Percentiles rank a stretch among this genome's conserved stretches.
phyloP scores from a whole-genome alignment of 2,329 filamentous ascomycete species.

The Penicillium sp. region DNA sequence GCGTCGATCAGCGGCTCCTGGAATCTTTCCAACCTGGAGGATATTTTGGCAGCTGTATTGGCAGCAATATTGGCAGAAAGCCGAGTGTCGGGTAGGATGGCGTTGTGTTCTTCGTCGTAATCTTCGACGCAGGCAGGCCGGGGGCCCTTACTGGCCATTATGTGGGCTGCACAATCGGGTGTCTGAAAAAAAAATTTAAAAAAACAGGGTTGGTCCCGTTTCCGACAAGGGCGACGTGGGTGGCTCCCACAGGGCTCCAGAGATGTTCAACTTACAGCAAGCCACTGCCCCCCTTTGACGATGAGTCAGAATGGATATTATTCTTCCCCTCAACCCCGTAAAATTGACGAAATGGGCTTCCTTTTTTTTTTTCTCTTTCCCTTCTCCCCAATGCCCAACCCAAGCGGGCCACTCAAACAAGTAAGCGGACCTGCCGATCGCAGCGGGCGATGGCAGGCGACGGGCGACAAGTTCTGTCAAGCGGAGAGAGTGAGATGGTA shows the following conservation, averaged over 20 bases:
- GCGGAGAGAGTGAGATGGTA: slow-evolving; percentile 26
- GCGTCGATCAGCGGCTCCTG: slow-evolving; percentile 44
- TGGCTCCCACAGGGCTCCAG: slow-evolving; percentile 17
- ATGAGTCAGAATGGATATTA: slow-evolving; percentile 16
- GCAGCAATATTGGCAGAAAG: slow-evolving; percentile 41
- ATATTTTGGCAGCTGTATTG: slow-evolving; percentile 50
- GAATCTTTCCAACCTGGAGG: slow-evolving; percentile 44
- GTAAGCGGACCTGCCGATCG: slow-evolving; percentile 31
- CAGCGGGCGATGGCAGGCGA: slow-evolving; percentile 27
- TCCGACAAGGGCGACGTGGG: slow-evolving; percentile 16
- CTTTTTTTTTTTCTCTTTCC: slow-evolving; percentile 3
- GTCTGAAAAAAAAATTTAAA: slow-evolving; percentile 23
- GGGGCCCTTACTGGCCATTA: slow-evolving; percentile 40
- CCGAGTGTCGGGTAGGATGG: slow-evolving; percentile 47
- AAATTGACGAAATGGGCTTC: background rate
- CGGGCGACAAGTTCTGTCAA: slow-evolving; percentile 29
- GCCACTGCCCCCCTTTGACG: slow-evolving; percentile 14
- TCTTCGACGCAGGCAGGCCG: slow-evolving; percentile 49
- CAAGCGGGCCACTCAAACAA: slow-evolving; percentile 18
- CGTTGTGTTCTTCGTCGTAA: slow-evolving; percentile 46
- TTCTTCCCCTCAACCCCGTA: slow-evolving; percentile 12
- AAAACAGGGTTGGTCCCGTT: slow-evolving; percentile 25
- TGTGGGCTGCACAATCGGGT: slow-evolving; percentile 26
- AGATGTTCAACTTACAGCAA: slow-evolving; percentile 22
- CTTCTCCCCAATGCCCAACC: slow-evolving; percentile 16